Evolutionary conservation across 768 basidiomycete genomes (phyloP).

Genomic region (Podaxis sp.): DNA sequence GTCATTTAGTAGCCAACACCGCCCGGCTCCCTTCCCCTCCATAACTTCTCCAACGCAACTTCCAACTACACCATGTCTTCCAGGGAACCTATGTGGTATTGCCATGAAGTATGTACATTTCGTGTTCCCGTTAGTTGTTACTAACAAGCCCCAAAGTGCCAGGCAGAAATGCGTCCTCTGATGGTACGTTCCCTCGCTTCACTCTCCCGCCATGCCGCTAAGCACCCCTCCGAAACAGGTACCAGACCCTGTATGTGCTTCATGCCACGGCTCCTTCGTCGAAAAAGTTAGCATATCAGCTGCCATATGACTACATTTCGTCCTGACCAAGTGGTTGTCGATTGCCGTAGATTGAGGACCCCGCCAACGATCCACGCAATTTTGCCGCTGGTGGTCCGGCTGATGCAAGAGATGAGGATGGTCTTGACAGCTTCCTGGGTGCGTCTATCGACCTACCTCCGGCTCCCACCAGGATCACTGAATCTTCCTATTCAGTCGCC

Average conservation of each 20-base stretch:
- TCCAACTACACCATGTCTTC: constrained; percentile 51
- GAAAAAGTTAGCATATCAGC: constrained; percentile 54
- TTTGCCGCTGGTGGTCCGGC: constrained; percentile 41
- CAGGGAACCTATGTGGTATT: constrained; percentile 77
- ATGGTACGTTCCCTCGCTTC: constrained; percentile 52
- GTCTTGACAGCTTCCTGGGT: constrained; percentile 52
- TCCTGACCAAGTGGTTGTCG: constrained; percentile 13
- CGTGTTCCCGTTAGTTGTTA: constrained; percentile 7
- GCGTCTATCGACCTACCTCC: constrained; percentile 21
- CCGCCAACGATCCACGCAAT: constrained; percentile 71
- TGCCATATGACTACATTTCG: constrained; percentile 13
- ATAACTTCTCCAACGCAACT: constrained; percentile 9
- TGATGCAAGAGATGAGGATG: constrained; percentile 25
- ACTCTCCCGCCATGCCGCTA: neutral
- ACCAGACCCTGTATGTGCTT: constrained; percentile 81
- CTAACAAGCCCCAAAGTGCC: constrained; percentile 53
- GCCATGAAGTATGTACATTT: constrained; percentile 56
- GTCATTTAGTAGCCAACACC: constrained; percentile 1
- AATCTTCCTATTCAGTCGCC: constrained; percentile 24
- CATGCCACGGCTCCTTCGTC: constrained; percentile 79
- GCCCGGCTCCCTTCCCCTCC: constrained; percentile 7
- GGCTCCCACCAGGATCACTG: neutral
- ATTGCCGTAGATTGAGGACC: constrained; percentile 64
- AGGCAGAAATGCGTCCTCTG: constrained; percentile 84
- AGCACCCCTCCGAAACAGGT: constrained; percentile 41